Evolutionary conservation across 768 basidiomycete genomes (phyloP).

Genomic region (Vararia minispora): DNA sequence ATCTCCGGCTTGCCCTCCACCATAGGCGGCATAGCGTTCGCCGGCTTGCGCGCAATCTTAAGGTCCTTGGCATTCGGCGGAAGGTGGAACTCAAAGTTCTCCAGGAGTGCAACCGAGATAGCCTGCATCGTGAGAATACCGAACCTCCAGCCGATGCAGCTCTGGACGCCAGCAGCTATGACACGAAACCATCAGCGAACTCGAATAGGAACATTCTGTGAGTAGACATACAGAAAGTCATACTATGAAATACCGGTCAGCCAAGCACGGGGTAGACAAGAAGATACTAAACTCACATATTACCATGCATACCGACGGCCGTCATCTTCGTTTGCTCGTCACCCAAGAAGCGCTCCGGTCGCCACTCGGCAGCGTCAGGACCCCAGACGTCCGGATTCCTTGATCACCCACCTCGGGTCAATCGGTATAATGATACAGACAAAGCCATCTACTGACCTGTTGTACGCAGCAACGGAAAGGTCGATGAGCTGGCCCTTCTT

Average conservation of each 20-base stretch:
- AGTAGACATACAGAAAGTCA: slow-evolving; percentile 1
- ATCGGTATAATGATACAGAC: neutral
- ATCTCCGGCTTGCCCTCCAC: neutral
- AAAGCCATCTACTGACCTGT: slow-evolving; percentile 5
- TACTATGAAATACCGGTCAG: neutral
- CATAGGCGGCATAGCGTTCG: slow-evolving; percentile 1
- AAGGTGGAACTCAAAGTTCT: slow-evolving; percentile 3
- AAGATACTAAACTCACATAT: neutral
- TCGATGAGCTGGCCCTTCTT: slow-evolving; percentile 2
- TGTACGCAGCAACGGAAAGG: slow-evolving; percentile 8
- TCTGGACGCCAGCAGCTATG: neutral
- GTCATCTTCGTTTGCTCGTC: neutral
- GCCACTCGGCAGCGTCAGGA: slow-evolving; percentile 6
- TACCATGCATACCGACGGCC: neutral
- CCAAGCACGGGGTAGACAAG: neutral
- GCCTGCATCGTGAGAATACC: neutral
- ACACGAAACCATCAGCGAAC: neutral
- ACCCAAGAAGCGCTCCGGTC: slow-evolving; percentile 8
- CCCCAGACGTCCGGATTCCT: slow-evolving; percentile 9
- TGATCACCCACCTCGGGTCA: neutral
- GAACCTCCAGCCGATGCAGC: slow-evolving; percentile 3
- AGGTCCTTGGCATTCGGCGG: slow-evolving; percentile 1
- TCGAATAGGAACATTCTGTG: neutral
- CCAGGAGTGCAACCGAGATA: neutral
- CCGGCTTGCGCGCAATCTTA: slow-evolving; percentile 1